Conservation (phyloP, 1,284 basidiomycete genomes). For the Cutaneotrichosporon cavernicola region DNA sequence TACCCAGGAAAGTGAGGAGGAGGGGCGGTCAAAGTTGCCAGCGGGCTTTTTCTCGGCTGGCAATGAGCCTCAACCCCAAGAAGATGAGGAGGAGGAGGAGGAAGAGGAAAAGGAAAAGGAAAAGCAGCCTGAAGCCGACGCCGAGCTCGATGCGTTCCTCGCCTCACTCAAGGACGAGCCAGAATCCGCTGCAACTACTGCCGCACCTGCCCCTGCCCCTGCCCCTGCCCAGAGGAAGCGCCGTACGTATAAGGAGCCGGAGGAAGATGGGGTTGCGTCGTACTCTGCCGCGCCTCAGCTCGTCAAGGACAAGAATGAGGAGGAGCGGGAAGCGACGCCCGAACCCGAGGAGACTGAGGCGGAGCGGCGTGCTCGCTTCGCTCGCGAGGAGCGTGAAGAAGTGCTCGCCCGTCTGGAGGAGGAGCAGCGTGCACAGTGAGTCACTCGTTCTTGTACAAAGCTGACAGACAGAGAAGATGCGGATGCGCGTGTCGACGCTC, state of each 20-base stretch:
- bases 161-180: constrained; percentile 43
- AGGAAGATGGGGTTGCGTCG: constrained; percentile 39
- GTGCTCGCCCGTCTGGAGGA: constrained; percentile 51
- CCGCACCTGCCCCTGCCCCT: background rate
- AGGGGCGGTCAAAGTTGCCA: constrained; percentile 26
- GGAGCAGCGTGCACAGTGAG: constrained; percentile 53
- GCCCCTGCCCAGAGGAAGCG: constrained; percentile 4
- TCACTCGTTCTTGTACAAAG: constrained; percentile 15
- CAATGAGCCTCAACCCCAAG: constrained; percentile 20
- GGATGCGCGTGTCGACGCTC: constrained; percentile 46
- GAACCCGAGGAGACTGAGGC: constrained; percentile 49
- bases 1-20: constrained; percentile 17
- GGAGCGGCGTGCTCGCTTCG: constrained; percentile 40
- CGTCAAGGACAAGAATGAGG: constrained; percentile 17
- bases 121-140: constrained; percentile 32
- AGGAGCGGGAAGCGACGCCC: constrained; percentile 28
- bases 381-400: constrained; percentile 52
- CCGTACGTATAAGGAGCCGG: constrained; percentile 32
- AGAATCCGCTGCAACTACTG: constrained; percentile 18
- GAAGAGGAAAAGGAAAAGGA: constrained; percentile 8
- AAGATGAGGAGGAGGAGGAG: constrained; percentile 4
- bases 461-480: constrained; percentile 49
- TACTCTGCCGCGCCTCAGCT: constrained; percentile 51
- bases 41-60: constrained; percentile 45
- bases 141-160: constrained; percentile 52